Conservation (phyloP, 2,329 filamentous ascomycete genomes). For the Apiospora sp. region DNA sequence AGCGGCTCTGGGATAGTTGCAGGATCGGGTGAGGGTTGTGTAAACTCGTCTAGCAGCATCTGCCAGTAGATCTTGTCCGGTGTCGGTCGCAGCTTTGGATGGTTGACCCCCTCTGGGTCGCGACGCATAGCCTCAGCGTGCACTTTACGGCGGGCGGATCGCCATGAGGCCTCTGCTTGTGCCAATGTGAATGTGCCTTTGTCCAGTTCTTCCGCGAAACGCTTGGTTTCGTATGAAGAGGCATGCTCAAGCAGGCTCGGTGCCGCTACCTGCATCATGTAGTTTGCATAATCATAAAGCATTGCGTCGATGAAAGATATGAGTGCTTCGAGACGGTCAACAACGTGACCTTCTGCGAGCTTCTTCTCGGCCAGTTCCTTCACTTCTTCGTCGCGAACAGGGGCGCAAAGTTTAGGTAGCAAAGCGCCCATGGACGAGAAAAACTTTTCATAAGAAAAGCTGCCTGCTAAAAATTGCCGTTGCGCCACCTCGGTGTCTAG, state of each 20-base stretch:
- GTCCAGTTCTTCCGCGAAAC: slow-evolving; percentile 72
- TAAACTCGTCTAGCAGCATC: slow-evolving; percentile 77
- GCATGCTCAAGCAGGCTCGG: slow-evolving; percentile 76
- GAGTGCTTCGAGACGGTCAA: slow-evolving; percentile 78
- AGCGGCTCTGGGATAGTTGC: slow-evolving; percentile 77
- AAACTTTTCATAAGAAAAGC: slow-evolving; percentile 83
- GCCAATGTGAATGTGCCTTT: slow-evolving; percentile 61
- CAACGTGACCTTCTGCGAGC: slow-evolving; percentile 67
- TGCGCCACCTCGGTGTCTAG: slow-evolving; percentile 76
- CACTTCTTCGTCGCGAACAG: slow-evolving; percentile 80
- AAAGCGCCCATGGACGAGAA: slow-evolving; percentile 79
- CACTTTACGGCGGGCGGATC: slow-evolving; percentile 68
- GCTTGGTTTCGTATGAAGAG: slow-evolving; percentile 75
- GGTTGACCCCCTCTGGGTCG: slow-evolving; percentile 72
- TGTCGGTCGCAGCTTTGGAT: slow-evolving; percentile 68
- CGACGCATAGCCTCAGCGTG: slow-evolving; percentile 71
- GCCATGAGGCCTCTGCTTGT: slow-evolving; percentile 72
- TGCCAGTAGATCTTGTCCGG: slow-evolving; percentile 78
- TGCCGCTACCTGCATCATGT: slow-evolving; percentile 75
- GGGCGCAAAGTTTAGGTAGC: slow-evolving; percentile 81
- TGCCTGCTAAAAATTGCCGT: slow-evolving; percentile 73
- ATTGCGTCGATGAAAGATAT: slow-evolving; percentile 80
- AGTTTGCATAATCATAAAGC: slow-evolving; percentile 84
- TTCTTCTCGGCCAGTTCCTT: slow-evolving; percentile 72
- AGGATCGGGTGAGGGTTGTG: slow-evolving; percentile 65